phyloP scores from a whole-genome alignment of 805 yeast species.

The Wickerhamomyces tratensis region DNA sequence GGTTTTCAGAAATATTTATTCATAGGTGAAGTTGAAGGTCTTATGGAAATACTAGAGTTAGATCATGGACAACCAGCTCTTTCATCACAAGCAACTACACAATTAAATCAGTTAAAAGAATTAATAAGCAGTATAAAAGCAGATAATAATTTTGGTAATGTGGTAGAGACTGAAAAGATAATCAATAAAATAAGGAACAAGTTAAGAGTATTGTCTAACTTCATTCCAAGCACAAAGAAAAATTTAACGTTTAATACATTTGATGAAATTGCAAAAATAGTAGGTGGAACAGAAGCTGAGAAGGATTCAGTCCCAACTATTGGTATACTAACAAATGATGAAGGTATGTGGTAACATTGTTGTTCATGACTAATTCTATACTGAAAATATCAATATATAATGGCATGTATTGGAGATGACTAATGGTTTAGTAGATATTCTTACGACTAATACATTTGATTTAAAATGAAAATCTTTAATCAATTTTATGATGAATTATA shows the following conservation, averaged over 20 bases:
- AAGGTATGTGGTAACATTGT: constrained; percentile 16
- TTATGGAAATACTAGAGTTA: constrained; percentile 32
- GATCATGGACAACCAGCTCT: constrained; percentile 7
- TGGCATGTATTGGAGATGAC: too few relatives aligned
- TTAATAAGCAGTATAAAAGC: constrained; percentile 23
- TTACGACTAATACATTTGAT: too few relatives aligned
- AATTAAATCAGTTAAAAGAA: constrained; percentile 18
- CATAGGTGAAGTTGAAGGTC: constrained; percentile 57
- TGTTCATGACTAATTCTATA: too few relatives aligned
- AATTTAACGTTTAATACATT: constrained; percentile 6
- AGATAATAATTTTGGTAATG: constrained; percentile 45
- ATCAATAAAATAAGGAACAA: constrained; percentile 51
- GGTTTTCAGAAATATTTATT: constrained; percentile 63
- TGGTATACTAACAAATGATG: constrained; percentile 12
- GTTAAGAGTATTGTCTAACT: constrained; percentile 38
- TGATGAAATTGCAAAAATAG: constrained; percentile 5
- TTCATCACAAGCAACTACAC: constrained; percentile 13
- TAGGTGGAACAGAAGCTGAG: constrained; percentile 11
- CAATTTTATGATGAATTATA: too few relatives aligned
- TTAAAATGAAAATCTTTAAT: too few relatives aligned
- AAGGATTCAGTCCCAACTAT: constrained; percentile 10
- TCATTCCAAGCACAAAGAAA: constrained; percentile 15
- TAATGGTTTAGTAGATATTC: too few relatives aligned
- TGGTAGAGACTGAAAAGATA: constrained; percentile 42
- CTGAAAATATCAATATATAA: too few relatives aligned